Conservation (phyloP, 805 yeast species). For the Peterozyma xylosa region DNA sequence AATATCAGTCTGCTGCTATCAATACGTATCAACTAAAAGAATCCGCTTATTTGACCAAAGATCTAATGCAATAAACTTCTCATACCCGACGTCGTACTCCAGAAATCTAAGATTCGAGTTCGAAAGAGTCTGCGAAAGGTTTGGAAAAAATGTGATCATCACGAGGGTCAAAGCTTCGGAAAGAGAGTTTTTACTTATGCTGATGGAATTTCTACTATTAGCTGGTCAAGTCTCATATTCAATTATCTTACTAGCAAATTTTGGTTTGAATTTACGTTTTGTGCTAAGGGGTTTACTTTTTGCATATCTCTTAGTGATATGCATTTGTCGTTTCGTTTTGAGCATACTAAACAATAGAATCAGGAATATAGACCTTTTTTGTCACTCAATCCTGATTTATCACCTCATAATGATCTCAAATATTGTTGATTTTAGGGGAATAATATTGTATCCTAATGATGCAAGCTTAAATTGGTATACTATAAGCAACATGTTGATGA, state of each 20-base stretch:
- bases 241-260: background rate
- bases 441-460: conserved; percentile 33
- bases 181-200: background rate
- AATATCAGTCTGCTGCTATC: background rate
- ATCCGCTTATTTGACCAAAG: background rate
- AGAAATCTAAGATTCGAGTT: background rate
- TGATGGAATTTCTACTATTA: background rate
- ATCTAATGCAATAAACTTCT: background rate
- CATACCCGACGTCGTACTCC: conserved; percentile 1
- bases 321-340: background rate
- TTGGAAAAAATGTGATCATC: background rate
- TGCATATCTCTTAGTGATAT: background rate
- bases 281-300: background rate
- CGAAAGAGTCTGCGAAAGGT: background rate
- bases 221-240: background rate
- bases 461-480: conserved; percentile 28
- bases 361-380: background rate
- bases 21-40: background rate
- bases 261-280: background rate
- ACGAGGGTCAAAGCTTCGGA: background rate
- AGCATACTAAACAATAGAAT: background rate
- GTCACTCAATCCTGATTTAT: background rate
- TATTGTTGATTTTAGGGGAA: conserved; percentile 49
- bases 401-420: conserved; percentile 28
- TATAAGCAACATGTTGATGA: conserved; percentile 36